Base-by-base conservation (phyloP, 768 basidiomycete genomes). In the Tephrocybe sp. region DNA sequence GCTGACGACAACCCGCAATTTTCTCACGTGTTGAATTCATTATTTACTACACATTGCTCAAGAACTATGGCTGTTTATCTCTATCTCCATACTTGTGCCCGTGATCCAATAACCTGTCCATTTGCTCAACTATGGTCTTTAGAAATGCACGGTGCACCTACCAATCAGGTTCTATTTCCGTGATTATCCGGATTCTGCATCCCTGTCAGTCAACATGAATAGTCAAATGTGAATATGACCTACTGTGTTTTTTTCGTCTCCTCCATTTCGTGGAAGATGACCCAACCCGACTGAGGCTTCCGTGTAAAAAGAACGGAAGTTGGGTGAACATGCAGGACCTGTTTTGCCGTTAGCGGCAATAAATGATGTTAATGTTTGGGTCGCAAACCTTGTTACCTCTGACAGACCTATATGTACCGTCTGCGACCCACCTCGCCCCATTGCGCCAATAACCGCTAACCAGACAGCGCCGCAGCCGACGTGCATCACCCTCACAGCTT, bases 101-200 rank as follows among this genome's bases (percentile, higher is more conserved):
- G 54, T 70, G 60, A 39, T 73, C 69, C 31, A 73, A 57, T 16
- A 73, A 49, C 69, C 69, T 70, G 34, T 15, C 2, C 26, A 22
- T 16, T 35, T 37, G 3, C 28, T 51, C 45, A 9, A 16, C 41
- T 32, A n/a, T 30, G 2, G 15, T 37, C 30, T 31, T 6, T 30
- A 22, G 8, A 48, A 40, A 35, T 43, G 21, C 46, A 22, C n/a
- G 34, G 31, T n/a, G 22, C 15, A 43, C 54, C 26, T 60, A 86
- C 96, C 96, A 98, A 60, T 98, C 95, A 32, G 93, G 85, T 60
- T 98, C 94, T 36, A 98, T 91, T 60, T 95, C 92, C 1, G 96
- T 97, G 27, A 98, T 65, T 55, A 98, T 86, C 19, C 89, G 83
- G 61, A 99, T 97, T 64, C 97, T 92, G 51, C 9, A 39, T 32